These are phyloP conservation scores for Pseudogymnoascus sp. DNA, from an alignment of 2,329 filamentous ascomycete genomes.

Conservation along the genomic window DNA sequence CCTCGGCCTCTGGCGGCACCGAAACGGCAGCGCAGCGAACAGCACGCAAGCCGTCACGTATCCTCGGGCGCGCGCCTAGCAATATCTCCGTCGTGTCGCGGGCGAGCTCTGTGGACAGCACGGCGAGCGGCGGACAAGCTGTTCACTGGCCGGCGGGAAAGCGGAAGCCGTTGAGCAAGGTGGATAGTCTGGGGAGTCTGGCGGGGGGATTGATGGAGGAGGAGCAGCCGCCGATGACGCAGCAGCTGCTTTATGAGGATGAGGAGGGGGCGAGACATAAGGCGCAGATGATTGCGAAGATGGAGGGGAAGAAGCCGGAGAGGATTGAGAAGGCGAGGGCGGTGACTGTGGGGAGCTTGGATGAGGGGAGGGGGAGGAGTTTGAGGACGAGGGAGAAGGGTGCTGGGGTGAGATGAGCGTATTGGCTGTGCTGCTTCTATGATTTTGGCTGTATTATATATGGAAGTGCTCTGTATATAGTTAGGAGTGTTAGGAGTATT, in stretches of 20 bases:
- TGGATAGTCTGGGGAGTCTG: constrained; percentile 20
- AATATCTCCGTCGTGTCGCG: constrained; percentile 43
- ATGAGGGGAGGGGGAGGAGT: constrained; percentile 8
- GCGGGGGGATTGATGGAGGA: background rate
- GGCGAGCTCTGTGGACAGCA: constrained; percentile 34
- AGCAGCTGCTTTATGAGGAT: constrained; percentile 27
- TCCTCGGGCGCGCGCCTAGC: constrained; percentile 52
- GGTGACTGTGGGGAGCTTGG: constrained; percentile 18
- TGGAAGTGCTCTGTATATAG: constrained; percentile 2
- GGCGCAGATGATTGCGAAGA: constrained; percentile 24
- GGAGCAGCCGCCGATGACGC: constrained; percentile 23
- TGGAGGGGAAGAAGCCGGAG: constrained; percentile 24
- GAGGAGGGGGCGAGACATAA: constrained; percentile 24
- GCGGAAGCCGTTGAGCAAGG: constrained; percentile 17
- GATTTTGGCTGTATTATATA: background rate
- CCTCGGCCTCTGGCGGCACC: constrained; percentile 1
- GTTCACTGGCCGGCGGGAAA: constrained; percentile 21
- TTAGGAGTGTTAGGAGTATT: background rate
- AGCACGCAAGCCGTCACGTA: constrained; percentile 19
- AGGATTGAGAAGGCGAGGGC: constrained; percentile 17
- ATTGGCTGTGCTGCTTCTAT: background rate
- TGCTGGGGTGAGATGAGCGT: background rate
- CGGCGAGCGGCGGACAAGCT: constrained; percentile 23
- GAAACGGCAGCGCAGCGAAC: constrained; percentile 11
- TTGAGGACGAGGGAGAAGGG: background rate